Evolutionary conservation across 2,329 filamentous ascomycete species (phyloP).

Genomic region (Shiraia bambusicola): DNA sequence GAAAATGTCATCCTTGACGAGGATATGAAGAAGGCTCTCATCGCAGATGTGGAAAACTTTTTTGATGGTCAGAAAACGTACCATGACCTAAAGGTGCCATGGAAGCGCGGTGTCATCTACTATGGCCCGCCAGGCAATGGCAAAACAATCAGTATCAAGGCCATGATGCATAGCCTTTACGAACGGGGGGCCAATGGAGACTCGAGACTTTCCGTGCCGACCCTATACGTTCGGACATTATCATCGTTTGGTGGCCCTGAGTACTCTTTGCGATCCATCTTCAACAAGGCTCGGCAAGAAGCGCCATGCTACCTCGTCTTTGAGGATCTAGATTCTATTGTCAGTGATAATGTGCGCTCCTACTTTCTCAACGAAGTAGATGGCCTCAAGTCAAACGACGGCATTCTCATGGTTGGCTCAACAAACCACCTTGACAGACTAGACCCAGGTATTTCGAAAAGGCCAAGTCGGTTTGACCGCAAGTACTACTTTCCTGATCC

Average conservation of each 20-base stretch:
- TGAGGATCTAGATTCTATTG: constrained; percentile 69
- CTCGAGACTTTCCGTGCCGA: constrained; percentile 53
- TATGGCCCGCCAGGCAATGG: constrained; percentile 65
- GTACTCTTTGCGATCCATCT: constrained; percentile 43
- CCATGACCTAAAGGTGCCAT: constrained; percentile 62
- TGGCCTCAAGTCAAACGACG: constrained; percentile 68
- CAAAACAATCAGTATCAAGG: constrained; percentile 71
- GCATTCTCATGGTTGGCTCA: constrained; percentile 68
- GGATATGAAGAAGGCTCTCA: constrained; percentile 64
- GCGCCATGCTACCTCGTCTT: constrained; percentile 71
- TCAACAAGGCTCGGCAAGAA: constrained; percentile 58
- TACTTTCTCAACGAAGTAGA: constrained; percentile 76
- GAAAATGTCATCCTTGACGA: constrained; percentile 67
- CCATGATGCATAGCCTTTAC: constrained; percentile 66
- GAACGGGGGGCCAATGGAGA: constrained; percentile 45
- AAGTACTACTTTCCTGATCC: constrained; percentile 52
- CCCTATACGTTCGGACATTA: constrained; percentile 56
- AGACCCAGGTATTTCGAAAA: constrained; percentile 62
- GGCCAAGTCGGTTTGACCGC: constrained; percentile 50
- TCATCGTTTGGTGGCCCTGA: constrained; percentile 55
- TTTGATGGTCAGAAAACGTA: constrained; percentile 63
- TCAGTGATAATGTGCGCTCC: constrained; percentile 60
- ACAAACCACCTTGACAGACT: constrained; percentile 66
- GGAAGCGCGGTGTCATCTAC: constrained; percentile 71
- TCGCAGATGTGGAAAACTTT: constrained; percentile 65